These are phyloP conservation scores for Ustilago trichophora DNA, from an alignment of 1,284 basidiomycete species.

Conservation along the genomic window DNA sequence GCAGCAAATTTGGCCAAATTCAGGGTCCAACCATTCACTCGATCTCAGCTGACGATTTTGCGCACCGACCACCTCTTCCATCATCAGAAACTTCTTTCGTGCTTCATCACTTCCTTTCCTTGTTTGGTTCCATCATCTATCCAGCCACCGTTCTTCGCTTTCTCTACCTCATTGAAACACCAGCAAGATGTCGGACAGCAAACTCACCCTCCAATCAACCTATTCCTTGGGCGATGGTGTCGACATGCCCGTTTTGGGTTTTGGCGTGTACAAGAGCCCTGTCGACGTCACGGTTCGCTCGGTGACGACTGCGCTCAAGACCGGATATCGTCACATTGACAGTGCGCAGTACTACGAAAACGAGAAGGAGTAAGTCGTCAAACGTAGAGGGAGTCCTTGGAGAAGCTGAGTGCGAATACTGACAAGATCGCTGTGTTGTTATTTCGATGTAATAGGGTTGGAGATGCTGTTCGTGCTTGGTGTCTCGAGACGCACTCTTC, in stretches of 20 bases:
- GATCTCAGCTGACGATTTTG: too few relatives aligned
- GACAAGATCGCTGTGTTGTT: neutral
- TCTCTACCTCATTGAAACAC: neutral
- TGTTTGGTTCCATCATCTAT: too few relatives aligned
- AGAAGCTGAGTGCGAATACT: neutral
- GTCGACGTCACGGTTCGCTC: constrained; percentile 26
- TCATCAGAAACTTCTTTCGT: too few relatives aligned
- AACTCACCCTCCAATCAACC: constrained; percentile 31
- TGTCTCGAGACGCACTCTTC: constrained; percentile 30
- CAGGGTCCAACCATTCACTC: constrained; percentile 20
- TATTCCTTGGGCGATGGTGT: constrained; percentile 32
- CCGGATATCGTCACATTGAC: constrained; percentile 45
- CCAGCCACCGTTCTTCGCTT: constrained; percentile 6
- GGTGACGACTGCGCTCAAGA: constrained; percentile 37
- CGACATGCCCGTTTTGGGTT: constrained; percentile 41
- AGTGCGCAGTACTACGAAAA: constrained; percentile 45
- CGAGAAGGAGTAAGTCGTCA: constrained; percentile 29
- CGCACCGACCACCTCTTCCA: too few relatives aligned
- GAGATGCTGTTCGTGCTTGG: constrained; percentile 39
- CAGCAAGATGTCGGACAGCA: constrained; percentile 11
- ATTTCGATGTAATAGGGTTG: constrained; percentile 8
- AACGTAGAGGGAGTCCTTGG: neutral
- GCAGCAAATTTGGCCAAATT: constrained; percentile 3
- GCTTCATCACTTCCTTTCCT: neutral
- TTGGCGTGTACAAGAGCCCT: constrained; percentile 44